Evolutionary conservation across 176 grass and related monocot species (phyloP).

Genomic region (Juncus effusus): DNA sequence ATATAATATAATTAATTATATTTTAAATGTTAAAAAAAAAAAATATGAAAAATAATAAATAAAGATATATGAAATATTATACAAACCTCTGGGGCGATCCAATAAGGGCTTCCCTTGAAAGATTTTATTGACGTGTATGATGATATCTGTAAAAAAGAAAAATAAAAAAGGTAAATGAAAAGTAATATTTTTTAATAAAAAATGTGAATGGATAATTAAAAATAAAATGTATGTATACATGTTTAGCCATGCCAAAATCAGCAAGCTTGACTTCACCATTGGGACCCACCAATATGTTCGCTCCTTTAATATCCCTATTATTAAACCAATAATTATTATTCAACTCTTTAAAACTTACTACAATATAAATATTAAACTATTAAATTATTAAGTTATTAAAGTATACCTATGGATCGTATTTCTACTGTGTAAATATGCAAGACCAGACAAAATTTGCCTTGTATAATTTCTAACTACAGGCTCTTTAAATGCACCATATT

Average conservation of each 20-base stretch:
- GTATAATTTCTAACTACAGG: constrained; percentile 71
- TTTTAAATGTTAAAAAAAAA: background rate
- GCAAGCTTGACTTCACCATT: constrained; percentile 95
- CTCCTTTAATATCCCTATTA: constrained; percentile 96
- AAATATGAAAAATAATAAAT: background rate
- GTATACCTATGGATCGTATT: constrained; percentile 87
- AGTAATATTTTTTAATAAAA: too few species aligned
- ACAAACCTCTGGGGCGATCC: constrained; percentile 97
- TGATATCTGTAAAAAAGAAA: constrained; percentile 59
- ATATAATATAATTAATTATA: constrained; percentile 3
- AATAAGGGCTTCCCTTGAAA: constrained; percentile 98
- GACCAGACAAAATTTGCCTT: constrained; percentile 89
- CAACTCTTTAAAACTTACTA: background rate
- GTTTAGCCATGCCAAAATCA: constrained; percentile 99
- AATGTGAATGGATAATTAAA: background rate
- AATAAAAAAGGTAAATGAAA: background rate
- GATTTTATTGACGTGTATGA: constrained; percentile 91
- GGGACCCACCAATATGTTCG: constrained; percentile 96
- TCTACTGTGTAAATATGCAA: constrained; percentile 75
- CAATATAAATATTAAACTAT: too few species aligned
- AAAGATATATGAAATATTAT: constrained; percentile 10
- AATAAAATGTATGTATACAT: constrained; percentile 43
- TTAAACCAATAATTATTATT: background rate
- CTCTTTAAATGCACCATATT: constrained; percentile 92
- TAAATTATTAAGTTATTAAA: constrained; percentile 5